Conservation (phyloP, 805 yeast species). For the Debaryomyces castellii region DNA sequence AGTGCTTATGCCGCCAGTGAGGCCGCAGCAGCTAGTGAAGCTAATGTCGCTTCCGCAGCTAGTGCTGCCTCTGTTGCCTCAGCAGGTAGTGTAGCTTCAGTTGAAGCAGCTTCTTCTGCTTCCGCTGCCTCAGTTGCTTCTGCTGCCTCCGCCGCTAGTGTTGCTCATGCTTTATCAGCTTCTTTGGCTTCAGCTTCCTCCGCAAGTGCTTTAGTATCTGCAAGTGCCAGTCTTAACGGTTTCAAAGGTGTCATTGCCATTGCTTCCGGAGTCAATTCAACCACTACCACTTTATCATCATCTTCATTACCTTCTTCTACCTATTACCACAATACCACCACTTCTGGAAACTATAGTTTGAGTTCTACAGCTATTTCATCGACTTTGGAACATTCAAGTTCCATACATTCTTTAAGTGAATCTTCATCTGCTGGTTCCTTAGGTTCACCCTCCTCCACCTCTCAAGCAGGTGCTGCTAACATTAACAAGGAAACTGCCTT, state of each 20-base stretch:
- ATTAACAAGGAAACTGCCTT: constrained; percentile 11
- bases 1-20: not conserved
- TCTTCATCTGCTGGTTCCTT: constrained; percentile 1
- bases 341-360: constrained; percentile 9
- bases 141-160: not conserved
- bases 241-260: constrained; percentile 25
- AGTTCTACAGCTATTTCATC: constrained; percentile 5
- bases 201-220: constrained; percentile 9
- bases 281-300: constrained; percentile 8
- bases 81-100: constrained; percentile 10
- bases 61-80: no score
- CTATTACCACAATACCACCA: constrained; percentile 6
- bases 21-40: constrained; percentile 5
- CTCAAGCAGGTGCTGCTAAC: constrained; percentile 9
- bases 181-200: constrained; percentile 8
- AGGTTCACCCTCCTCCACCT: constrained; percentile 4
- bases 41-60: constrained; percentile 6
- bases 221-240: constrained; percentile 7
- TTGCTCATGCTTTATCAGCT: not conserved
- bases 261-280: constrained; percentile 15
- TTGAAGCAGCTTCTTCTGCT: constrained; percentile 6
- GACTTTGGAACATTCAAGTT: not conserved
- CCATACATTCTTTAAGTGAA: not conserved
- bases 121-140: constrained; percentile 10
- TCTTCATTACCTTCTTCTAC: not conserved